A percentile compares a stretch with the other conserved stretches of the same genome.
Evolutionary conservation across 2,329 filamentous ascomycete genomes (phyloP).

Genomic region (Beauveria varroae): DNA sequence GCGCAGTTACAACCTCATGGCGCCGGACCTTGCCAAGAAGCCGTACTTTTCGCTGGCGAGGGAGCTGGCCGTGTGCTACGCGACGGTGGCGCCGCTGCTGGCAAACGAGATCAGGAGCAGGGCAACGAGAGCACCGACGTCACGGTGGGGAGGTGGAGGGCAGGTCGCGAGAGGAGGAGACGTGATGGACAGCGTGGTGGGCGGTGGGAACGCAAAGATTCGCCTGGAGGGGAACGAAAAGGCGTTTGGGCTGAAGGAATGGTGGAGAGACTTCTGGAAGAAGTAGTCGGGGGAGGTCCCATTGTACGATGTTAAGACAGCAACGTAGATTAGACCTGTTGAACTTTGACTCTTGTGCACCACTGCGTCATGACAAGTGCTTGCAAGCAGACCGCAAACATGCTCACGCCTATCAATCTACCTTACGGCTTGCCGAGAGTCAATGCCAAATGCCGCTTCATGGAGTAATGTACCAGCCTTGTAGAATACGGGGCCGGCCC

Average conservation of each 20-base stretch:
- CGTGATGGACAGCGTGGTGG: slow-evolving; percentile 54
- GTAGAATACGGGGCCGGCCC: background rate
- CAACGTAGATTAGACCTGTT: background rate
- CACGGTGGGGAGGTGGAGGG: slow-evolving; percentile 21
- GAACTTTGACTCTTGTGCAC: background rate
- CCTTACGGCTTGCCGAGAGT: background rate
- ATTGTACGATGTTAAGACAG: background rate
- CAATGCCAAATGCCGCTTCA: background rate
- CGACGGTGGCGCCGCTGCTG: slow-evolving; percentile 74
- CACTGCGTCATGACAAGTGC: background rate
- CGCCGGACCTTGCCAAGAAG: slow-evolving; percentile 85
- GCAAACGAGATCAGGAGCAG: slow-evolving; percentile 65
- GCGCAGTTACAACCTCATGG: slow-evolving; percentile 90
- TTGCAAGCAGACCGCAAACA: background rate
- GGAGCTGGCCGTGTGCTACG: slow-evolving; percentile 74
- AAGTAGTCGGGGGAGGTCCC: slow-evolving; percentile 12
- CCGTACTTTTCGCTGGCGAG: slow-evolving; percentile 80
- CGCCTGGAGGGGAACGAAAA: slow-evolving; percentile 69
- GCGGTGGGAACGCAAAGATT: slow-evolving; percentile 42
- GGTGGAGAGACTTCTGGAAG: slow-evolving; percentile 75
- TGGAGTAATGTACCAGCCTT: background rate
- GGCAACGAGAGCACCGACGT: slow-evolving; percentile 42
- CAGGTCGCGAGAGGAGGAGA: slow-evolving; percentile 28
- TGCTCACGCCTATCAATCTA: background rate
- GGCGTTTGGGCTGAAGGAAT: slow-evolving; percentile 79